Evolutionary conservation across 2,329 filamentous ascomycete species (phyloP).

Genomic region (Fragosphaeria purpurea): DNA sequence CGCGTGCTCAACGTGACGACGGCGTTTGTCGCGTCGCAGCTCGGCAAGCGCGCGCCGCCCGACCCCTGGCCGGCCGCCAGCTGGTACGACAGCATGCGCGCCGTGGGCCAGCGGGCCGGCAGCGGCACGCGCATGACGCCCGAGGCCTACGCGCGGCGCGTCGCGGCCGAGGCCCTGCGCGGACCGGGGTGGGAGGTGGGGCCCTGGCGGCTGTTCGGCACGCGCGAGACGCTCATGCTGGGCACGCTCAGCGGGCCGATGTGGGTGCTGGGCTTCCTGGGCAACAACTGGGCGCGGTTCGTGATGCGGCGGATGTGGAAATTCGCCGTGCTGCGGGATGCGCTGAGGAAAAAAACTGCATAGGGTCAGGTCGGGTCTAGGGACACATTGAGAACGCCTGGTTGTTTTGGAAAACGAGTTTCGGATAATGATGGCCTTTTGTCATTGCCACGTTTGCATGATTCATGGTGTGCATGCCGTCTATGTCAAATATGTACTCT

Average conservation of each 20-base stretch:
- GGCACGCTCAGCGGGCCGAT: conserved; percentile 9
- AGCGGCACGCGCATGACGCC: conserved; percentile 16
- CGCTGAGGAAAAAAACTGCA: conserved; percentile 12
- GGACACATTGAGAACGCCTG: no score
- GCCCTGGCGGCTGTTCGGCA: conserved; percentile 10
- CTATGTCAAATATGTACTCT: no score
- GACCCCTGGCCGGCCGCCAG: conserved; percentile 33
- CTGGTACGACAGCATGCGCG: conserved; percentile 33
- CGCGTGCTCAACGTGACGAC: conserved; percentile 45
- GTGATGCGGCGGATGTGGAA: conserved; percentile 10
- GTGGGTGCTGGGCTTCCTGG: conserved; percentile 13
- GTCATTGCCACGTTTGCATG: no score
- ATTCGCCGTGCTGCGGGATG: conserved; percentile 6
- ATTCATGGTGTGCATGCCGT: no score
- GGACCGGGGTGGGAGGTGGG: conserved; percentile 10
- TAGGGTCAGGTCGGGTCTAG: no score
- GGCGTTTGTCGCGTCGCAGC: conserved; percentile 34
- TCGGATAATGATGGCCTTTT: no score
- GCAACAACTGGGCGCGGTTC: conserved; percentile 11
- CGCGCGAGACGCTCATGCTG: conserved; percentile 12
- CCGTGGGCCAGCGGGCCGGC: conserved; percentile 14
- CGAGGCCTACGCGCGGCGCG: conserved; percentile 16
- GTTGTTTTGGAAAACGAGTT: no score
- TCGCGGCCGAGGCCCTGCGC: conserved; percentile 9
- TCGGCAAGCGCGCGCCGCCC: conserved; percentile 34